Evolutionary conservation across 2,329 filamentous ascomycete genomes (phyloP), one percentile per base, ranked within the genome.

Genomic region (Alternaria viburni): DNA sequence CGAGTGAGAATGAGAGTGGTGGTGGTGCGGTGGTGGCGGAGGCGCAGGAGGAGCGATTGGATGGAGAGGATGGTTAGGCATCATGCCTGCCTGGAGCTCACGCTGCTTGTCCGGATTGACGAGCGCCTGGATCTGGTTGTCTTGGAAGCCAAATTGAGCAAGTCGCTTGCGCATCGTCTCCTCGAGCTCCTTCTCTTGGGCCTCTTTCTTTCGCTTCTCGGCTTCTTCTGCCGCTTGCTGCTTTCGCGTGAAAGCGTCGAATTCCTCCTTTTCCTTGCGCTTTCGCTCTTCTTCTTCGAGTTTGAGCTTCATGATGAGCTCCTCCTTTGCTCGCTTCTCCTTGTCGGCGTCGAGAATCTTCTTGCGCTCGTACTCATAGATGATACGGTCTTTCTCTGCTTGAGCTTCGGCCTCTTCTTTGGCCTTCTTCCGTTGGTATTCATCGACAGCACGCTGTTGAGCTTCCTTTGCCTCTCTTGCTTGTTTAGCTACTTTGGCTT

Each of bases 111-210:
- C 81, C 13, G 83, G 81, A 60, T 83, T 80, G 50, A 85, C 77
- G 68, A 85, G 81, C 36, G 79, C 79, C 47, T 85, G 81, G 64
- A 85, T 85, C 62, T 83, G 81, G 62, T 82, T 80, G 54, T 83
- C 79, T 45, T 83, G 79, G 67, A 83, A 84, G 50, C 83, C 83
- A 15, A 81, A 78, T 57, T 81, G 77, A 25, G 77, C 72, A 4
- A 85, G 76, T 6, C 80, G 77, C 61, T 81, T 80, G 60, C 80
- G 79, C 82, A 85, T 84, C 36, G 78, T 74, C 15, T 78, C 76
- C 52, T 84, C 82, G n/a, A 85, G 69, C 59, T 80, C 76, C 59
- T 79, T 78, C 55, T 83, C 78, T 59, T 77, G 72, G 66, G 73
- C 75, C 57, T 81, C 77, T 59, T 79, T 79, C 65, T 77, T 77